Evolutionary conservation across 106 monocot species (phyloP), one percentile per base, ranked within the genome.

Genomic region (Dendrobium catenatum): DNA sequence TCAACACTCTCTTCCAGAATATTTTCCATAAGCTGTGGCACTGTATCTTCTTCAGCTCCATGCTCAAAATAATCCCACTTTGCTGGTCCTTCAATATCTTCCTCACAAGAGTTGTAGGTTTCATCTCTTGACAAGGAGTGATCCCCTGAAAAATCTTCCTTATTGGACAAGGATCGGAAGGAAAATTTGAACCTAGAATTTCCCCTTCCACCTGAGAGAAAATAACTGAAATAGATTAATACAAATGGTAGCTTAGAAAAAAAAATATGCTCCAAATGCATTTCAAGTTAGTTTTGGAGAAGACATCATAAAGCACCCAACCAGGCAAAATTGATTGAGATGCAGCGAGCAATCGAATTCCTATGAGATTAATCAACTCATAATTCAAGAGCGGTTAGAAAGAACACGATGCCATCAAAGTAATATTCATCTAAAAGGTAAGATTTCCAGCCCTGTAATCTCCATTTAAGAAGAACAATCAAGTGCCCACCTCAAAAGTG

Each of bases 41-140:
- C 74, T 74, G 43, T 43, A 43, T 74, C 43, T 72, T 72, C 72
- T 20, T 18, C 6, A 42, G 74, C 15, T 44, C 15, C 20, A 42
- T 74, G 44, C 19, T 43, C 43, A 44, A 74, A 43, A 44, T 7
- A 20, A 43, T 43, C 42, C 41, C 42, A 43, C 0, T 43, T 20
- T 42, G 42, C 43, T 43, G 41, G 74, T n/a, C 24, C 43, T 74
- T 74, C 74, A 74, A 74, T 74, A 74, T 74, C 74, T 42, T 74
- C 74, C 74, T 74, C 74, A 43, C 3, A 74, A 18, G 74, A 74
- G n/a, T 44, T 74, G 13, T 74, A 74, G n/a, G 43, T n/a, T 74
- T 43, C 43, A 74, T 43, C 41, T 20, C 43, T 74, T 37, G 33
- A 70, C 74, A 43, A 43, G 43, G 74, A 74, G 24, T 2, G 41